phyloP scores from a whole-genome alignment of 1,139 yeast genomes.

The Pichia sp. region DNA sequence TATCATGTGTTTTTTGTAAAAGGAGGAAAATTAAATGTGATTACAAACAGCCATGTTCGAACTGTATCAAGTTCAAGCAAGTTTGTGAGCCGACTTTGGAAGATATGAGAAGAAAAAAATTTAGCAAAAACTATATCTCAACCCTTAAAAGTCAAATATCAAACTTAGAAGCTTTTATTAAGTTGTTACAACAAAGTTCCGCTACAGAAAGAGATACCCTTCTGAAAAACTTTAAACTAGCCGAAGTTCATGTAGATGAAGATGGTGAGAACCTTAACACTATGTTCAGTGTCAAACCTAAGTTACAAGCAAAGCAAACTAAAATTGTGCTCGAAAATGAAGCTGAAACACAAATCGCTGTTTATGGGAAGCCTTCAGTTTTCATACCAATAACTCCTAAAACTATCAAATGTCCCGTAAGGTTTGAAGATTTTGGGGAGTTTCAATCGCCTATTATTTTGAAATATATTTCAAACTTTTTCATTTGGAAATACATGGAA shows the following conservation, averaged over 20 bases:
- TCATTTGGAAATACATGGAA: slow-evolving; percentile 9
- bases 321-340: slow-evolving; percentile 3
- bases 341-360: slow-evolving; percentile 1
- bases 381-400: slow-evolving; percentile 3
- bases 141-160: slow-evolving; percentile 1
- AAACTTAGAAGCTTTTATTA: slow-evolving; percentile 2
- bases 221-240: slow-evolving; percentile 1
- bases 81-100: slow-evolving; percentile 5
- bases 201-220: background rate
- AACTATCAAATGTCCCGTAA: background rate
- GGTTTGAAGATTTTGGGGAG: slow-evolving; percentile 1
- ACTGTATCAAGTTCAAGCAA: slow-evolving; percentile 7
- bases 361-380: slow-evolving; percentile 7
- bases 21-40: slow-evolving; percentile 11
- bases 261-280: background rate
- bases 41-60: slow-evolving; percentile 7
- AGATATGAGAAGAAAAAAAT: slow-evolving; percentile 7
- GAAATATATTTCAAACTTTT: slow-evolving; percentile 9
- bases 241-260: background rate
- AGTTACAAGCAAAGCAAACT: background rate
- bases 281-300: background rate
- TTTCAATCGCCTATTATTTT: slow-evolving; percentile 8
- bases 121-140: slow-evolving; percentile 5
- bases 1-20: slow-evolving; percentile 7
- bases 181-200: slow-evolving; percentile 2